Evolutionary conservation across 2,329 filamentous ascomycete genomes (phyloP).

Genomic region (Allantophomopsis lycopodina): DNA sequence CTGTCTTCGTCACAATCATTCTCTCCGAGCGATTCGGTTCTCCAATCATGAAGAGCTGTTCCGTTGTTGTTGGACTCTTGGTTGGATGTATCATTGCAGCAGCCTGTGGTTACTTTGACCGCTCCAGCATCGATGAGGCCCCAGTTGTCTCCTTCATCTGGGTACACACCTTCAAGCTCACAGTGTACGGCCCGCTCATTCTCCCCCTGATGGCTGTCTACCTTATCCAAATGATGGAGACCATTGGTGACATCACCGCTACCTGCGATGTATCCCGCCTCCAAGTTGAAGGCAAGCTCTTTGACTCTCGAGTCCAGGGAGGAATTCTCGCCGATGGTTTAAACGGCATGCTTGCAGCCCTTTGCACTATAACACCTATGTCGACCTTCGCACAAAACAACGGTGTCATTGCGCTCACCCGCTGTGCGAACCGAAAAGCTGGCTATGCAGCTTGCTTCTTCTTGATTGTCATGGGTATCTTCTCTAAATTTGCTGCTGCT

Average conservation of each 20-base stretch:
- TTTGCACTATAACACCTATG: slow-evolving; percentile 72
- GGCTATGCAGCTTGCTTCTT: slow-evolving; percentile 69
- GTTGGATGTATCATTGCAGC: slow-evolving; percentile 68
- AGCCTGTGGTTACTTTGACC: slow-evolving; percentile 66
- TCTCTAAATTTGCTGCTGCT: slow-evolving; percentile 70
- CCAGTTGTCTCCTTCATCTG: slow-evolving; percentile 65
- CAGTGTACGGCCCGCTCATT: slow-evolving; percentile 59
- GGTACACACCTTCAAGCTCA: slow-evolving; percentile 64
- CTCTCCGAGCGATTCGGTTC: slow-evolving; percentile 69
- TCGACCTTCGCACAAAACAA: slow-evolving; percentile 76
- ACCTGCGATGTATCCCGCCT: slow-evolving; percentile 70
- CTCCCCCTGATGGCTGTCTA: slow-evolving; percentile 57
- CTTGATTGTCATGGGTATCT: slow-evolving; percentile 68
- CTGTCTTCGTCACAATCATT: slow-evolving; percentile 68
- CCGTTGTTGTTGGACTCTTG: slow-evolving; percentile 61
- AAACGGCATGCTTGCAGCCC: slow-evolving; percentile 59
- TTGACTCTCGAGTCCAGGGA: slow-evolving; percentile 67
- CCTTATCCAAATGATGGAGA: slow-evolving; percentile 64
- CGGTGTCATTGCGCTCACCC: slow-evolving; percentile 68
- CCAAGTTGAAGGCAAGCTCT: slow-evolving; percentile 57
- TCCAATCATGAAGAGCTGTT: slow-evolving; percentile 72
- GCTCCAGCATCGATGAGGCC: slow-evolving; percentile 55
- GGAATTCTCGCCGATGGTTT: slow-evolving; percentile 67
- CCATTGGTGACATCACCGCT: slow-evolving; percentile 69
- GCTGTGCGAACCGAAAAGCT: slow-evolving; percentile 68